Evolutionary conservation across 2,329 filamentous ascomycete species (phyloP).

Genomic region (Sporothrix euskadiensis): DNA sequence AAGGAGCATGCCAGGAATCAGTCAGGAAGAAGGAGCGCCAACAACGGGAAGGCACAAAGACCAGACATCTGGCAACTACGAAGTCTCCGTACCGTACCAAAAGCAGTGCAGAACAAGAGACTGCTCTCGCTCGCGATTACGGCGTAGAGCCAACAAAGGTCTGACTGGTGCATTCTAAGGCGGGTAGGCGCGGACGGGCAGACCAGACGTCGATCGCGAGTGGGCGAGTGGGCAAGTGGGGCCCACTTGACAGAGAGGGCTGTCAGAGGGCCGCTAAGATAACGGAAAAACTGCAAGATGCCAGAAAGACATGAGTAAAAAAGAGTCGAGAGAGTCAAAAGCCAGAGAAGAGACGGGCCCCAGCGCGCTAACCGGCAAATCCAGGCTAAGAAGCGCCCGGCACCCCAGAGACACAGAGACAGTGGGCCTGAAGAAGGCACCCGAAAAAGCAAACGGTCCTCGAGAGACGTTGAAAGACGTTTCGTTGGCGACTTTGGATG

Average conservation of each 20-base stretch:
- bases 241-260: conserved; percentile 12
- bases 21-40: not conserved
- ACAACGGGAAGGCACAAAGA: not conserved
- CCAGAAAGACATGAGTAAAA: conserved; percentile 7
- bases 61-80: not conserved
- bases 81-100: not conserved
- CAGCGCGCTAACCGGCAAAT: conserved; percentile 15
- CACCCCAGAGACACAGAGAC: not conserved
- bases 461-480: not conserved
- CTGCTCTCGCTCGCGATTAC: not conserved
- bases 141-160: not conserved
- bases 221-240: not conserved
- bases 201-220: not conserved
- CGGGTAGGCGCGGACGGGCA: conserved; percentile 12
- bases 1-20: not conserved
- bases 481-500: conserved; percentile 24
- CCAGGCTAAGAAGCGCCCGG: conserved; percentile 23
- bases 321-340: not conserved
- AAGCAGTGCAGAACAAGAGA: not conserved
- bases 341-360: not conserved
- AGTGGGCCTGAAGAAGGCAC: not conserved
- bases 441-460: not conserved
- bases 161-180: not conserved
- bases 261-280: conserved; percentile 1
- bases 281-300: conserved; percentile 7